These are phyloP conservation scores for Magnusiomyces ingens DNA, from an alignment of 1,139 yeast genomes.

Conservation along the genomic window DNA sequence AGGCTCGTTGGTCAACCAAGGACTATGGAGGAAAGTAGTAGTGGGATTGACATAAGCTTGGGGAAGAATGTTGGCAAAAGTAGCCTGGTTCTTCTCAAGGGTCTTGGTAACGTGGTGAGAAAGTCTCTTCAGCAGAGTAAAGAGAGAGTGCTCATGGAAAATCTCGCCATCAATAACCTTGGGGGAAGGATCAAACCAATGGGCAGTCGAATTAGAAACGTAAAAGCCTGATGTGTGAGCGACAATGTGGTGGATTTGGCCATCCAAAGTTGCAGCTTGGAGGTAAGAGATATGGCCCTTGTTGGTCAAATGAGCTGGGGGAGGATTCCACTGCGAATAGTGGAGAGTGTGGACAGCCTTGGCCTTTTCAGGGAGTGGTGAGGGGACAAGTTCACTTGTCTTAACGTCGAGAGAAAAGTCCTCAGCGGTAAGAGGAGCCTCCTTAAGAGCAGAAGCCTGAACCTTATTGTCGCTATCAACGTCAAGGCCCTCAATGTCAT, in stretches of 20 bases:
- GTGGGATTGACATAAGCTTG: constrained; percentile 57
- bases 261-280: constrained; percentile 69
- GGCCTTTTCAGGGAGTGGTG: neutral
- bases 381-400: constrained; percentile 6
- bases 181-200: constrained; percentile 59
- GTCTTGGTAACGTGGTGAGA: constrained; percentile 47
- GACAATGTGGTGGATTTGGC: constrained; percentile 71
- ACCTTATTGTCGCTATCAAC: constrained; percentile 17
- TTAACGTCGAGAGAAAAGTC: neutral
- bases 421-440: constrained; percentile 9
- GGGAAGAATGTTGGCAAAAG: constrained; percentile 42
- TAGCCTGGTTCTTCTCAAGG: constrained; percentile 39
- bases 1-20: constrained; percentile 59
- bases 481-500: constrained; percentile 28
- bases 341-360: constrained; percentile 19
- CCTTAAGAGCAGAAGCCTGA: constrained; percentile 9
- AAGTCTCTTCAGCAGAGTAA: constrained; percentile 45
- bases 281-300: constrained; percentile 80
- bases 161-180: constrained; percentile 38
- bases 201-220: constrained; percentile 60
- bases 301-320: constrained; percentile 52
- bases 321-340: constrained; percentile 84
- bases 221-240: constrained; percentile 73
- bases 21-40: constrained; percentile 53
- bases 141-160: constrained; percentile 41